A percentile compares a stretch with the other conserved stretches of the same genome.
phyloP scores from a whole-genome alignment of 192 early-diverging fungal genomes.

The Diversispora eburnea region DNA sequence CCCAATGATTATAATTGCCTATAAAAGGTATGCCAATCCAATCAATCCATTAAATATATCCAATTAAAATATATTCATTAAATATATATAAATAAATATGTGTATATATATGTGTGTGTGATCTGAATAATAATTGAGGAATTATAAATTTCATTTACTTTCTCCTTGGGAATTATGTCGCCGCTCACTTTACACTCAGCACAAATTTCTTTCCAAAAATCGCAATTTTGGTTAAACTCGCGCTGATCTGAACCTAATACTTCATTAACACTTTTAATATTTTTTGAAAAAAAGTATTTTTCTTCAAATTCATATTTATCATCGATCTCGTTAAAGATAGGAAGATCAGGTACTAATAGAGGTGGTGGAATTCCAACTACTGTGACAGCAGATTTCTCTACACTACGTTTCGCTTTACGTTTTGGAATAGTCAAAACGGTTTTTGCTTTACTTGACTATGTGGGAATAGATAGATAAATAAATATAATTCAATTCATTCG shows the following conservation, averaged over 20 bases:
- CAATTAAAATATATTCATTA: neutral
- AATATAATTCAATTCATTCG: no score
- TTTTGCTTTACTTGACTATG: no score
- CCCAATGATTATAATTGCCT: neutral
- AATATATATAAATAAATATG: no score
- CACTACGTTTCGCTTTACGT: no score
- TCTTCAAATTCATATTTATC: conserved; percentile 3
- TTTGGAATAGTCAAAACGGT: no score
- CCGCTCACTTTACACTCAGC: neutral
- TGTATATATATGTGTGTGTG: no score
- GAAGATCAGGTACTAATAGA: no score
- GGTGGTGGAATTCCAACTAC: neutral
- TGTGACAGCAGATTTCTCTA: no score
- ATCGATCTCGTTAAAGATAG: neutral
- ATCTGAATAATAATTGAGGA: neutral
- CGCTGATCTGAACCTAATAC: neutral
- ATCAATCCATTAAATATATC: neutral
- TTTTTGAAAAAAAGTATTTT: neutral
- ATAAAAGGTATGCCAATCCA: neutral
- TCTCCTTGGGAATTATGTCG: neutral
- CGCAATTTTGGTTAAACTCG: neutral
- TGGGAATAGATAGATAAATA: no score
- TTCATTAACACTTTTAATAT: neutral
- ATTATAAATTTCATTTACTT: neutral
- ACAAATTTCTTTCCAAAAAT: conserved; percentile 27